A percentile compares a stretch with the other conserved stretches of the same genome.
Evolutionary conservation across 2,329 filamentous ascomycete species (phyloP).

Genomic region (Grosmannia clavigera): DNA sequence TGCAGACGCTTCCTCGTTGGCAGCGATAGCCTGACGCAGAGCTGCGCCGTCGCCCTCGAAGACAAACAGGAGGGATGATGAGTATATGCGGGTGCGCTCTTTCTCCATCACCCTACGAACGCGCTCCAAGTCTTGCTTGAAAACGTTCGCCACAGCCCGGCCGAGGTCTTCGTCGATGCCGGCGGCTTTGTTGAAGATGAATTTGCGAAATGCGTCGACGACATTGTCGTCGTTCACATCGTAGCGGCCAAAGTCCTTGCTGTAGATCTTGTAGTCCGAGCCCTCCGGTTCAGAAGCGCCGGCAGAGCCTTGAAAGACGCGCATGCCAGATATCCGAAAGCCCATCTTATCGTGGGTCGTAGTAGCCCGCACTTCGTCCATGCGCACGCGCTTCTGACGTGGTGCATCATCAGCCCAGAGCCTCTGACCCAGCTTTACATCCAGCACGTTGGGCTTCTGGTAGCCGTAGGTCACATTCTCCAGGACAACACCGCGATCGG

Average conservation of each 20-base stretch:
- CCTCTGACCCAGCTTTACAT: slow-evolving; percentile 78
- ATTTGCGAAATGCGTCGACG: slow-evolving; percentile 39
- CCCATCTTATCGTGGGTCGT: slow-evolving; percentile 49
- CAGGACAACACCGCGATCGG: slow-evolving; percentile 69
- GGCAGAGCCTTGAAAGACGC: slow-evolving; percentile 45
- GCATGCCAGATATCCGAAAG: slow-evolving; percentile 55
- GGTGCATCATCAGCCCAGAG: slow-evolving; percentile 71
- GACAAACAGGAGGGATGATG: slow-evolving; percentile 47
- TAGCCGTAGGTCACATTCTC: slow-evolving; percentile 77
- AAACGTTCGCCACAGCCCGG: slow-evolving; percentile 40
- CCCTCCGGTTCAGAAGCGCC: slow-evolving; percentile 29
- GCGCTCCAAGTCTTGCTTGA: slow-evolving; percentile 37
- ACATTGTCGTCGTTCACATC: slow-evolving; percentile 42
- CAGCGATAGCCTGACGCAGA: slow-evolving; percentile 37
- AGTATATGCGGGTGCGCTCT: slow-evolving; percentile 53
- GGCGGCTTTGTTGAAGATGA: slow-evolving; percentile 44
- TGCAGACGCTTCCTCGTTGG: slow-evolving; percentile 24
- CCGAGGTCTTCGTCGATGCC: slow-evolving; percentile 47
- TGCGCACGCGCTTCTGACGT: slow-evolving; percentile 43
- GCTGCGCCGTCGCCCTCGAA: slow-evolving; percentile 51
- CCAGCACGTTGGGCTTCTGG: slow-evolving; percentile 75
- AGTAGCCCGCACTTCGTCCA: slow-evolving; percentile 44
- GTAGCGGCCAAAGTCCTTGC: slow-evolving; percentile 49
- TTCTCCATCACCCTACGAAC: slow-evolving; percentile 40
- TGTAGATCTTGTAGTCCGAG: slow-evolving; percentile 46